Evolutionary conservation across 139 green algal genomes (phyloP), one percentile per base, ranked within the genome.

Genomic region (Tetradesmus lagerheimii): DNA sequence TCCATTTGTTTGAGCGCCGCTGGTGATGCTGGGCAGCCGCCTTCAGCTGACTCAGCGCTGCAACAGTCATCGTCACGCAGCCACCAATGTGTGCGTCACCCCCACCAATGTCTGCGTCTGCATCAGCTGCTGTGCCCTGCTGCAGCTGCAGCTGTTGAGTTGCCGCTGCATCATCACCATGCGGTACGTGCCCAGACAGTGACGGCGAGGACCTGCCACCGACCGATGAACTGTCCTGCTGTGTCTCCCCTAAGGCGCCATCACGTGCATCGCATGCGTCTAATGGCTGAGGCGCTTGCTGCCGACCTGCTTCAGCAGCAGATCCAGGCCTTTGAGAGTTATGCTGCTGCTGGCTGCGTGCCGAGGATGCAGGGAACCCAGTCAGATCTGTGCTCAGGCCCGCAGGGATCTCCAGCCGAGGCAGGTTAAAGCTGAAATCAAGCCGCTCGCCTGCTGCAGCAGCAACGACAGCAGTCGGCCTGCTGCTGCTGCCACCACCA

Each of bases 1-100:
- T 95, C 93, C 93, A 95, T 39, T 93, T 95, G 37, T 93, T 78
- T 1, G 75, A 87, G 14, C 89, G 87, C 5, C 38, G 53, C 38
- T 90, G 84, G 25, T 91, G 89, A 27, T 92, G 75, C 37, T 62
- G 47, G 23, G 43, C 64, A 9, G 76, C 76, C n/a, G 77, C 71
- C 35, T 91, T 50, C 38, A 90, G 67, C 71, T 92, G 35, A 0
- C 64, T 71, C 45, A 94, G 77, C 14, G 81, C 47, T 47, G 71
- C 43, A 12, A 76, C 85, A 84, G 85, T 34, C 25, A 83, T 29
- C 2, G 23, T 29, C 35, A 83, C 66, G 11, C 31, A 64, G 0
- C 18, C 83, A n/a, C 35, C 57, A 41, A 16, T n/a, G n/a, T n/a
- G n/a, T n/a, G n/a, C n/a, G n/a, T n/a, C 62, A 80, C 1, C 38